Conservation (phyloP, 148 eudicot species). For the Amaranthus hypochondriacus region DNA sequence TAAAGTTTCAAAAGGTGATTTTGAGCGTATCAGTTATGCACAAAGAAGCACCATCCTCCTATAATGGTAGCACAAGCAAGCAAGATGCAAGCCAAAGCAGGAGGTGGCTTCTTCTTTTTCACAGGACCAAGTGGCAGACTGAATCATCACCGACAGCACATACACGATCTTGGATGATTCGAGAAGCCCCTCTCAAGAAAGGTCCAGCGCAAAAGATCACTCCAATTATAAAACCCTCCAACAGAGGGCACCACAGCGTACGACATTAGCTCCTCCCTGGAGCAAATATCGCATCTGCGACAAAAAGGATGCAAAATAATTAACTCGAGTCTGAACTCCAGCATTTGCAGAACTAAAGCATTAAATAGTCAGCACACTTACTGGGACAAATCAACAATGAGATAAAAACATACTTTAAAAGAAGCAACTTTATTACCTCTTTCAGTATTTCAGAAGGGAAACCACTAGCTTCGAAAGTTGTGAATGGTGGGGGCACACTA, state of each 20-base stretch:
- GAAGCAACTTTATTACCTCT: slow-evolving; percentile 46
- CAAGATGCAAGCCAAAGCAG: slow-evolving; percentile 70
- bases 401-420: slow-evolving; percentile 16
- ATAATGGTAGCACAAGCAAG: slow-evolving; percentile 46
- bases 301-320: slow-evolving; percentile 47
- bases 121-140: slow-evolving; percentile 77
- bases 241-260: slow-evolving; percentile 75
- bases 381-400: slow-evolving; percentile 7
- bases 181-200: slow-evolving; percentile 60
- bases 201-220: slow-evolving; percentile 61
- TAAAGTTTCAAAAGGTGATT: too few species aligned
- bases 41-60: slow-evolving; percentile 64
- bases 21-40: slow-evolving; percentile 15
- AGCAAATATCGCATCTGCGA: slow-evolving; percentile 99
- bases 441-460: slow-evolving; percentile 68
- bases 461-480: slow-evolving; percentile 73
- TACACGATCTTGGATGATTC: slow-evolving; percentile 63
- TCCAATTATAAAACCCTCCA: slow-evolving; percentile 61
- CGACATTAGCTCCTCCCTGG: slow-evolving; percentile 90
- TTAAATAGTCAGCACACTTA: slow-evolving; percentile 26
- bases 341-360: slow-evolving; percentile 34
- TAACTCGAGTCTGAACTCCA: slow-evolving; percentile 47
- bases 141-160: slow-evolving; percentile 60
- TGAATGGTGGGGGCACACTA: slow-evolving; percentile 69
- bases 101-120: slow-evolving; percentile 69